A percentile compares a stretch with the other conserved stretches of the same genome.
phyloP scores from a whole-genome alignment of 169 alveolate species.

The Amoebophrya sp. region DNA sequence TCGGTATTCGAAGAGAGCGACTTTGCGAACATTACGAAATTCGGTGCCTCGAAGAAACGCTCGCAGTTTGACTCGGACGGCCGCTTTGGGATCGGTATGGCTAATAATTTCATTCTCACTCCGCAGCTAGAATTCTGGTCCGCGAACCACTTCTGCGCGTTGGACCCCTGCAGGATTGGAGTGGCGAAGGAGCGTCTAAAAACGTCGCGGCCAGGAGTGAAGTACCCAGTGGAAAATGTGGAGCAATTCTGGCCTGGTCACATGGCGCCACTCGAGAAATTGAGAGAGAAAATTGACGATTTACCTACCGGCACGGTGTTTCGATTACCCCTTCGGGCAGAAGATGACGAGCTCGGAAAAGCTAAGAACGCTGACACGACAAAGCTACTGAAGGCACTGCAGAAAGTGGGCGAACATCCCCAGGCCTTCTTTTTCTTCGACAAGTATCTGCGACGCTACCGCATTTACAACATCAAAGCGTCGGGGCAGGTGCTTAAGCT shows the following conservation, averaged over 20 bases:
- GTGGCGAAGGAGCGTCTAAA: slow-evolving; percentile 1
- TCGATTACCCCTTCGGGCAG: background rate
- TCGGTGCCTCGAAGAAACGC: background rate
- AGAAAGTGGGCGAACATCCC: background rate
- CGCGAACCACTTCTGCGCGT: slow-evolving; percentile 3
- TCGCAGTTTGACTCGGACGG: slow-evolving; percentile 1
- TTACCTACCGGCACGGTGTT: background rate
- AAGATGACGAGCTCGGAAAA: background rate
- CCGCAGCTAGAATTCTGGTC: background rate
- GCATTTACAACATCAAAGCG: background rate
- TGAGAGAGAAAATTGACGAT: background rate
- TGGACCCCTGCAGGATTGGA: background rate
- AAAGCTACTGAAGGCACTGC: background rate
- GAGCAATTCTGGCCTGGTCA: background rate
- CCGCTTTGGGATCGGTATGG: slow-evolving; percentile 7
- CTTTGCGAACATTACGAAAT: background rate
- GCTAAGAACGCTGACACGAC: background rate
- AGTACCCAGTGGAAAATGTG: background rate
- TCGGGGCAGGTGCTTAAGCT: background rate
- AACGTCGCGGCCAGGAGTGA: background rate
- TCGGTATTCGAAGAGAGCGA: background rate
- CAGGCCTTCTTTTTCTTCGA: slow-evolving; percentile 19
- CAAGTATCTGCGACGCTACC: slow-evolving; percentile 3
- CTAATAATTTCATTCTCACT: background rate
- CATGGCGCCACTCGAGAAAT: background rate